These are phyloP conservation scores for Cystoisospora suis DNA, from an alignment of 169 alveolate species.

Conservation along the genomic window DNA sequence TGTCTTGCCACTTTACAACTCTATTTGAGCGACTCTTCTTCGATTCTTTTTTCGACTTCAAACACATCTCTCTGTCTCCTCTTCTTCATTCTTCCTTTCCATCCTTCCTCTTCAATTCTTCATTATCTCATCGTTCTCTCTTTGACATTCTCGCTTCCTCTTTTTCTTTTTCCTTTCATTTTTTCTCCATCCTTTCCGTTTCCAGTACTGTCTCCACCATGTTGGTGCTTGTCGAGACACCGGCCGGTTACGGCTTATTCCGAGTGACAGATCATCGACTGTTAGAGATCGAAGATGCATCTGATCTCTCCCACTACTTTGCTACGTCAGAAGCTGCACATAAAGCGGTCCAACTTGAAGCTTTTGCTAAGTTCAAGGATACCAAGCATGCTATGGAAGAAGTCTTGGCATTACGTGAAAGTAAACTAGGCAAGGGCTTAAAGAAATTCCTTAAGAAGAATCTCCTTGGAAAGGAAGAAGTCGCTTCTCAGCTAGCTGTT, in stretches of 20 bases:
- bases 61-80: neutral
- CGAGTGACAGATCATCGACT: conserved; percentile 89
- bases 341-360: conserved; percentile 77
- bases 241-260: conserved; percentile 99
- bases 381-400: conserved; percentile 90
- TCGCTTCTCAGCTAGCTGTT: conserved; percentile 78
- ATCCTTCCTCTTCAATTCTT: neutral
- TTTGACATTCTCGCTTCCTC: neutral
- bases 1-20: too few species aligned
- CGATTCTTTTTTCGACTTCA: too few species aligned
- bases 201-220: conserved; percentile 48
- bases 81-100: neutral
- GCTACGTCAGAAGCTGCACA: conserved; percentile 34
- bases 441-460: conserved; percentile 94
- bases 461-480: conserved; percentile 73
- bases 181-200: neutral
- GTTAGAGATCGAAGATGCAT: conserved; percentile 66
- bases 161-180: neutral
- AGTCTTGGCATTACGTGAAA: conserved; percentile 81
- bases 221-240: conserved; percentile 98
- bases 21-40: too few species aligned
- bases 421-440: conserved; percentile 80
- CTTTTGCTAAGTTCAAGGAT: conserved; percentile 89
- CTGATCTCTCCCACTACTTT: conserved; percentile 2
- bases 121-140: neutral